phyloP scores from a whole-genome alignment of 1,284 basidiomycete species.

The Papiliotrema nemorosa region DNA sequence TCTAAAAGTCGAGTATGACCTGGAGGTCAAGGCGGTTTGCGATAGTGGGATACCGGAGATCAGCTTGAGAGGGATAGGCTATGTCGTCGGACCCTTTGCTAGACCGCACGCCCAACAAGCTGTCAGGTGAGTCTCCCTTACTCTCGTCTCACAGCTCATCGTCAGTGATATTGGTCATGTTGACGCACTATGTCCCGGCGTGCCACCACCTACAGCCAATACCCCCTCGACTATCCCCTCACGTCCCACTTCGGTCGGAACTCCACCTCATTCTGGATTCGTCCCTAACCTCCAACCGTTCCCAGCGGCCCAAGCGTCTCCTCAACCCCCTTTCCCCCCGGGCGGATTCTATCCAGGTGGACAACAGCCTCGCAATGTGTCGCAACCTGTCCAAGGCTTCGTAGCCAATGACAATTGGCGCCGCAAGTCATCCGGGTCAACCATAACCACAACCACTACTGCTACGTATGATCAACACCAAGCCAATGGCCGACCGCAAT shows the following conservation, averaged over 20 bases:
- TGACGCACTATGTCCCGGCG: constrained; percentile 34
- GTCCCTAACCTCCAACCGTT: background rate
- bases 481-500: constrained; percentile 7
- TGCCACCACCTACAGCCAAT: constrained; percentile 3
- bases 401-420: constrained; percentile 16
- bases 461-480: constrained; percentile 17
- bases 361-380: background rate
- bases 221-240: background rate
- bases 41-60: constrained; percentile 58
- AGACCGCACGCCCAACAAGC: constrained; percentile 34
- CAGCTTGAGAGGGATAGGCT: constrained; percentile 61
- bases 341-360: constrained; percentile 1
- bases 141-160: background rate
- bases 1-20: constrained; percentile 73
- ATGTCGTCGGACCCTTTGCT: constrained; percentile 37
- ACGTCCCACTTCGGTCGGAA: background rate
- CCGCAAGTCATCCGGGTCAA: constrained; percentile 28
- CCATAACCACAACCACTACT: constrained; percentile 28
- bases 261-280: constrained; percentile 2
- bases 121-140: constrained; percentile 32
- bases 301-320: too few relatives aligned
- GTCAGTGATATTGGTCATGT: constrained; percentile 15
- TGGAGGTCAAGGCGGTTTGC: constrained; percentile 70
- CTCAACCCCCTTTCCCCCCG: constrained; percentile 3
- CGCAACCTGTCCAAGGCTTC: constrained; percentile 24